Base-by-base conservation (phyloP, 257 asterid genomes). In the Nyctanthes arbortristis region DNA sequence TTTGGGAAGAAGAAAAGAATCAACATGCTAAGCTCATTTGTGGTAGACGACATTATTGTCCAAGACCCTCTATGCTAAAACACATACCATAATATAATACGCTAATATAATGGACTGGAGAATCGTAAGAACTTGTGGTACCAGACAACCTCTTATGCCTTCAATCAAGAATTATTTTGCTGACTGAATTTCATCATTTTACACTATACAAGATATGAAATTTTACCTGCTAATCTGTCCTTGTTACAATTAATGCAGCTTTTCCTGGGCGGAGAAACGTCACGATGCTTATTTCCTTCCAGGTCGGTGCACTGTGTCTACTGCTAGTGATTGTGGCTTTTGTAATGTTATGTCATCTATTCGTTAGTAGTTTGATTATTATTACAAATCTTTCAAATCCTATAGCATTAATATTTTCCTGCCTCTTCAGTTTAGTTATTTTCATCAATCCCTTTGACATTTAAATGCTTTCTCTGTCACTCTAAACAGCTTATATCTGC, bases 241-340 rank as follows among this genome's bases (percentile, higher is more conserved):
- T 62, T 31, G 49, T 70, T 63, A 49, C 63, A 34, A 63, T 47
- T 65, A 27, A 9, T 81, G 81, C 87, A 90, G 97, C 30, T 83
- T 90, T 72, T 90, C 96, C 9, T 90, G 97, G 97, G 84, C 84
- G 18, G 85, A 83, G 65, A 80, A 77, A 80, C 97, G 87, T 10
- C 94, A 67, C 68, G 13, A 73, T 66, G 83, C 91, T 5, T n/a
- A 40, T 55, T 76, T 90, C 66, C 87, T 90, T 47, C 56, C 28
- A 47, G 56, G 56, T 47, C 5, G 10, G 24, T 47, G 56, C 18
- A 18, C 3, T 40, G 14, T 12, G 0, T 39, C 14, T 12, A 39
- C 14, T 39, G 14, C 47, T 2, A 39, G 20, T 18, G 16, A 16
- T 40, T 33, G 5, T 32, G n/a, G n/a, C 40, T 45, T 18, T n/a